phyloP scores from a whole-genome alignment of 2,329 filamentous ascomycete genomes.

The Penicillium sp. region DNA sequence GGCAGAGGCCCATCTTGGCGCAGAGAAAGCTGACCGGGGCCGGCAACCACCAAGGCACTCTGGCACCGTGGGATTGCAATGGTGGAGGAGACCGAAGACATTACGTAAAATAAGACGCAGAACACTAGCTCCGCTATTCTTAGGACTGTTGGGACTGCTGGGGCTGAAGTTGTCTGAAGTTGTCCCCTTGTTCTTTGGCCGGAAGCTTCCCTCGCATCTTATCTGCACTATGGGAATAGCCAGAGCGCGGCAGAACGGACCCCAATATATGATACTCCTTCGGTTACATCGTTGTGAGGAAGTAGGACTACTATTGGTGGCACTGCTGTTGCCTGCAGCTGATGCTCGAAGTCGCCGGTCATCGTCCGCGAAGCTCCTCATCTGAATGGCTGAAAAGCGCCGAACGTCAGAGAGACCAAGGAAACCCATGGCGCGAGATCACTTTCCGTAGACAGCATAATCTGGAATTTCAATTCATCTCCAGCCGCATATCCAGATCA shows the following conservation, averaged over 20 bases:
- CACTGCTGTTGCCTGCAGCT: background rate
- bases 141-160: background rate
- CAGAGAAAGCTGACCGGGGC: slow-evolving; percentile 7
- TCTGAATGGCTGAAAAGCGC: background rate
- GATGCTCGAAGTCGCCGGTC: background rate
- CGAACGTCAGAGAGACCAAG: background rate
- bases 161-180: background rate
- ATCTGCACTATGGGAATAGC: background rate
- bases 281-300: background rate
- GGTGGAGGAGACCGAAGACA: background rate
- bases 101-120: background rate
- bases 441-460: background rate
- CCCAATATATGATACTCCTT: background rate
- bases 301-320: background rate
- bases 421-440: background rate
- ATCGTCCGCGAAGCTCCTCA: background rate
- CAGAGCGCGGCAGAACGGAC: background rate
- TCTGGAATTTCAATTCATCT: background rate
- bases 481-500: background rate
- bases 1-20: background rate
- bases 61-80: background rate
- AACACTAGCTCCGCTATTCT: background rate
- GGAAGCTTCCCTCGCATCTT: background rate
- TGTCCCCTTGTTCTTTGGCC: background rate
- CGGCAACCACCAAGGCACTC: slow-evolving; percentile 6